A percentile compares a stretch with the other conserved stretches of the same genome.
Evolutionary conservation across 1,284 basidiomycete species (phyloP).

Genomic region (Melanopsichium pennsylvanicum): DNA sequence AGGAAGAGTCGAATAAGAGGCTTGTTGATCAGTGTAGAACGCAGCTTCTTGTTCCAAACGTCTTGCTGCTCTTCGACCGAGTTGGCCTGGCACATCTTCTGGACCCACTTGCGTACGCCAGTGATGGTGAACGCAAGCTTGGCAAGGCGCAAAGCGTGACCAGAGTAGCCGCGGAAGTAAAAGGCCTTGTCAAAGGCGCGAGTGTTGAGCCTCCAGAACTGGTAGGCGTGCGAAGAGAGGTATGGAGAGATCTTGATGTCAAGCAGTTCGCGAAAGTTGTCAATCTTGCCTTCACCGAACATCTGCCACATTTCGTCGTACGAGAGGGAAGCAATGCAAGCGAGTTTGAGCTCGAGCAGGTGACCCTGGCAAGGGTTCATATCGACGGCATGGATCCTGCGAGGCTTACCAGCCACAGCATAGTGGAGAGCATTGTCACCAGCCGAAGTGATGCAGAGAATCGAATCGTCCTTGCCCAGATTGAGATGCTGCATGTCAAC

Average conservation of each 20-base stretch:
- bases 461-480: slow-evolving; percentile 73
- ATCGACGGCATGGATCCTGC: slow-evolving; percentile 76
- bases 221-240: slow-evolving; percentile 78
- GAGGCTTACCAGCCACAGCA: slow-evolving; percentile 74
- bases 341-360: slow-evolving; percentile 80
- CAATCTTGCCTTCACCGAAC: slow-evolving; percentile 76
- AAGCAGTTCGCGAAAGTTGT: slow-evolving; percentile 74
- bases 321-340: slow-evolving; percentile 72
- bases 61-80: slow-evolving; percentile 73
- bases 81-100: slow-evolving; percentile 71
- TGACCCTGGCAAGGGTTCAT: slow-evolving; percentile 77
- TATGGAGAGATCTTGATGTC: slow-evolving; percentile 76
- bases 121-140: slow-evolving; percentile 73
- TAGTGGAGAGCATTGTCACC: slow-evolving; percentile 86
- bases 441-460: slow-evolving; percentile 80
- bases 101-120: slow-evolving; percentile 73
- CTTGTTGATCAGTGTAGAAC: slow-evolving; percentile 75
- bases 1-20: slow-evolving; percentile 73
- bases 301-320: slow-evolving; percentile 77
- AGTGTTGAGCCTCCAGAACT: slow-evolving; percentile 79
- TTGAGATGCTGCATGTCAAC: slow-evolving; percentile 78
- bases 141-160: slow-evolving; percentile 73
- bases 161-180: slow-evolving; percentile 77
- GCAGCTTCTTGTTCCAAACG: slow-evolving; percentile 74
- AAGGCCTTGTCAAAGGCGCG: slow-evolving; percentile 75